Base-by-base conservation (phyloP, 2,329 filamentous ascomycete genomes). In the Pseudocercospora crystallina region DNA sequence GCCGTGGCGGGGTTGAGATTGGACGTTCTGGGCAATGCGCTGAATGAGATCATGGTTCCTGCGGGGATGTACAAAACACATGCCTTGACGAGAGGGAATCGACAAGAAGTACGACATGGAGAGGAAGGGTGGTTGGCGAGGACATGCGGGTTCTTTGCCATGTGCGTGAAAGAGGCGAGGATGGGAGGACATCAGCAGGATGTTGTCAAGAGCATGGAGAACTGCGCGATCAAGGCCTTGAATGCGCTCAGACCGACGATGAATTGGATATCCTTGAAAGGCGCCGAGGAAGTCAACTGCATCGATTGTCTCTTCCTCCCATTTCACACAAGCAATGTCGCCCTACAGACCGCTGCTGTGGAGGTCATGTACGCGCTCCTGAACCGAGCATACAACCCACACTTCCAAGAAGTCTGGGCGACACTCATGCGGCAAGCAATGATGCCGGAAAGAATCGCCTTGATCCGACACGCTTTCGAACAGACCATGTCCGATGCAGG, bases 31-130 rank as follows among this genome's bases (percentile, higher is more conserved):
- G 95, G 90, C 67, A 88, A 90, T 67, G 89, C 89, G 9, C 87
- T 94, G 64, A 89, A 97, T 55, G 94, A 97, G 69, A 90, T 97
- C 55, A 95, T 96, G 69, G 95, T 91, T 0, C 90, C 94, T 1
- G 78, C 82, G 17, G 73, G 77, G 1, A 85, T 96, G 14, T 82
- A 96, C 48, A 73, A 82, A 55, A 86, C 95, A 57, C 79, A 86
- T 17, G 49, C 38, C 11, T 49, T 47, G 9, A 84, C 86, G 61
- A 80, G 90, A 60, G 85, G 89, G 57, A 77, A 80, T 34, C 81
- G 80, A 40, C 77, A 85, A 20, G 80, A 85, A 45, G 82, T 95
- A 48, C 84, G 92, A 34, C 87, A 76, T 66, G 90, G 87, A 11
- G 77, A 85, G 35, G 89, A 96, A 59, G 95, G 94, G 13, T 99